These are phyloP conservation scores for Spiraea crenata DNA, from an alignment of 331 rosid species.

Conservation along the genomic window DNA sequence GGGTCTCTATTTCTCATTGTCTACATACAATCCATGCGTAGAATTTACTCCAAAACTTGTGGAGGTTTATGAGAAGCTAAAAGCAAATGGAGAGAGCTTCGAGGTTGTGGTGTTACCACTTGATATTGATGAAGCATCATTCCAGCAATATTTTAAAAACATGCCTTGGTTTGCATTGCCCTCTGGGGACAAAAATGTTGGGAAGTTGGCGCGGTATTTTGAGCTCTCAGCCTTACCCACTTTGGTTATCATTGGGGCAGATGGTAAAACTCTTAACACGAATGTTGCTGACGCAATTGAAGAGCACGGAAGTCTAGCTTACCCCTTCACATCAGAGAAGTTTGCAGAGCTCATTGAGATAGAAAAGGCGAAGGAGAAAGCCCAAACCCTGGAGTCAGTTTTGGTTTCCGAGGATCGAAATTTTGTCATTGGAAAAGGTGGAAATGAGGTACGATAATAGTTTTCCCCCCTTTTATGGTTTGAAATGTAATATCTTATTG, in stretches of 20 bases:
- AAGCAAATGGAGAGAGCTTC: conserved; percentile 53
- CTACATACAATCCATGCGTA: conserved; percentile 12
- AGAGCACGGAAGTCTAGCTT: conserved; percentile 58
- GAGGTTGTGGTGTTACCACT: conserved; percentile 59
- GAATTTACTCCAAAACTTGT: conserved; percentile 45
- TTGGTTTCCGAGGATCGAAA: conserved; percentile 49
- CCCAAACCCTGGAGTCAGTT: conserved; percentile 67
- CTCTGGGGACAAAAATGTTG: conserved; percentile 42
- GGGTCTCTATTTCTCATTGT: conserved; percentile 53
- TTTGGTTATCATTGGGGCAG: conserved; percentile 60
- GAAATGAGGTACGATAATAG: conserved; percentile 47
- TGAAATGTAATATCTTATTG: neutral
- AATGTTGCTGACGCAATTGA: conserved; percentile 54
- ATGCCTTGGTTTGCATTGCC: conserved; percentile 71
- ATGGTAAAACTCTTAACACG: conserved; percentile 58
- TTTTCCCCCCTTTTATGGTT: neutral
- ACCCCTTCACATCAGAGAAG: conserved; percentile 73
- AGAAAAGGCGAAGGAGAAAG: conserved; percentile 53
- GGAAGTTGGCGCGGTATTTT: conserved; percentile 45
- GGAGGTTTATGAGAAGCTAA: conserved; percentile 50
- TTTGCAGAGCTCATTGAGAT: conserved; percentile 53
- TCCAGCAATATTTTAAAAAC: conserved; percentile 32
- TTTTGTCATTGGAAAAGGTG: conserved; percentile 52
- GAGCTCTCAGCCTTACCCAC: conserved; percentile 57
- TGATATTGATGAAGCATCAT: conserved; percentile 49